Base-by-base conservation (phyloP, 225 moss, liverwort and hornwort species). In the Straminergon stramineum region DNA sequence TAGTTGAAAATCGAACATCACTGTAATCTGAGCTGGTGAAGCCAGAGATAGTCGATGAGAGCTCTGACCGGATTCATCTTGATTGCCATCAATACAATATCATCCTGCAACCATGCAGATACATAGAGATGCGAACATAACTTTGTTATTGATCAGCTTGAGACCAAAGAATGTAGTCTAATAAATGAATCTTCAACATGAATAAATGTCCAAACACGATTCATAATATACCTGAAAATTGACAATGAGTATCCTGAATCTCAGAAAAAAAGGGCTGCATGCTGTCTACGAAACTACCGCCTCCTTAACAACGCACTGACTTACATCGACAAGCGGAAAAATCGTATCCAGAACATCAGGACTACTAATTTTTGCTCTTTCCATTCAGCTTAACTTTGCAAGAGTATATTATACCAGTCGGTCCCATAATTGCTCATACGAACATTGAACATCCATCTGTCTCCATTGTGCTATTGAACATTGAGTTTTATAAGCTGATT, bases 81-180 rank as follows among this genome's bases (percentile, higher is more conserved):
- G 37, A 60, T 84, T 87, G 87, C n/a, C 89, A 86, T 82, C 90
- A 74, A 80, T 32, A 73, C 71, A 35, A 84, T 34, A 61, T 66
- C 78, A 91, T 76, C 89, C 89, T 93, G 91, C 85, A 85, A 78
- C 58, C 91, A 85, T 27, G 60, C 73, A 87, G 55, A 85, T 37
- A 89, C 87, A 83, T 56, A 83, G 48, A 78, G 64, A 87, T 84
- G 87, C 66, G 64, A 92, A 85, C 68, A 85, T 37, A 88, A 81
- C 48, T 35, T 60, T 79, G 51, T 41, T 32, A 84, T 56, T 55
- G 69, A 84, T 84, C 61, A 84, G 68, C 81, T 91, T 68, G 65
- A 88, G 71, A 85, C 85, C 58, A 89, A 82, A 67, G 51, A 77
- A 89, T 43, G 68, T 35, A 75, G 53, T 61, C 55, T 79, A 37